Evolutionary conservation across 1,139 yeast species (phyloP), one percentile per base, ranked within the genome.

Genomic region (Hansenula lynferdii): DNA sequence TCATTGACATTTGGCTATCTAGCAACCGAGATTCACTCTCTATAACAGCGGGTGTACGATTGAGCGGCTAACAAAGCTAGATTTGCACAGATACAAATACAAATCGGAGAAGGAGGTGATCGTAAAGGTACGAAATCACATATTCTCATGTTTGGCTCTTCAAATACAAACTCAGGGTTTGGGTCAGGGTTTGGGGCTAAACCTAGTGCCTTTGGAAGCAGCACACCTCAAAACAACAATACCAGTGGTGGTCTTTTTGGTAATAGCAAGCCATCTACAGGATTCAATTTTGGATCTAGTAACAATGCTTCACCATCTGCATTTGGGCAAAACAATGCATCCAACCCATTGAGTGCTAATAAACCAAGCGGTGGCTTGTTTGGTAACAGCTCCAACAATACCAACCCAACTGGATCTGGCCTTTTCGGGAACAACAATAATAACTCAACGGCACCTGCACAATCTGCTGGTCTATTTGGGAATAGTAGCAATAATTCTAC

Each of bases 381-480:
- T 51, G 69, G 66, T 19, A 36, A 16, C 8, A 27, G 19, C 8
- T 12, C 29, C 34, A 52, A 56, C 8, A 17, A 16, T n/a, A 50
- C 34, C 25, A 25, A 15, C 22, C 7, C 24, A 7, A 31, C 21
- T 2, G 25, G 27, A 9, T 25, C 49, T 59, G 32, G 27, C 35
- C 18, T 61, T 3, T 61, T 59, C 42, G 71, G 69, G 16, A 31
- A 31, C 24, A 16, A 26, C 2, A 11, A n/a, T n/a, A n/a, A 19
- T 9, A 24, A 19, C 5, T 9, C 35, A n/a, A 20, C 15, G 5
- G 10, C 15, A n/a, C 19, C 27, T 15, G 17, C 18, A 15, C 11
- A 41, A 10, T 21, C 45, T 27, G 63, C 66, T 16, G 64, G 71
- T 4, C 51, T 67, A n/a, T 68, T 71, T 60, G 26, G 26, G 6